Percentiles rank a stretch among this genome's conserved stretches.
Conservation (phyloP, 2,329 filamentous ascomycete species). For the Nemania serpens region DNA sequence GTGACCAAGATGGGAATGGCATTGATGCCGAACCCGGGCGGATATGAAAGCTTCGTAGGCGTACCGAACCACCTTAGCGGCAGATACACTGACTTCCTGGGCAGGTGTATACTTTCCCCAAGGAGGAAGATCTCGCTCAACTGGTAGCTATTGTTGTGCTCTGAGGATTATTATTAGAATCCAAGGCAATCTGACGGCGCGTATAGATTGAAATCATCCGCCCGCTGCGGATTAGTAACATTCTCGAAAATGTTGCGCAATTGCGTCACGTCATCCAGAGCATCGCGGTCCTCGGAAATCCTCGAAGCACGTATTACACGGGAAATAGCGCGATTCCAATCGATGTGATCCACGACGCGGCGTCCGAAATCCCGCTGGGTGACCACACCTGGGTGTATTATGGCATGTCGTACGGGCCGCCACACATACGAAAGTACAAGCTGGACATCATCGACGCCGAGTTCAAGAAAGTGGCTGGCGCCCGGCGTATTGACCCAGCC, state of each 20-base stretch:
- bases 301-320: conserved; percentile 42
- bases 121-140: conserved; percentile 53
- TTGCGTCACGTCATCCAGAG: conserved; percentile 44
- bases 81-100: conserved; percentile 34
- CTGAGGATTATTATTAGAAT: neutral
- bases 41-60: conserved; percentile 48
- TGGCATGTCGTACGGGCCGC: conserved; percentile 43
- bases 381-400: conserved; percentile 45
- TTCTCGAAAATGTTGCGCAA: conserved; percentile 47
- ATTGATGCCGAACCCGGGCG: conserved; percentile 58
- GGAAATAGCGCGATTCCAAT: conserved; percentile 42
- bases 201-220: conserved; percentile 51
- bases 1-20: conserved; percentile 58
- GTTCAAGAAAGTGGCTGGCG: conserved; percentile 41
- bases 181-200: neutral
- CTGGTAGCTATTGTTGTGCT: conserved; percentile 34
- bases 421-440: conserved; percentile 42
- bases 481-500: conserved; percentile 42
- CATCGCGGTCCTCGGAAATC: conserved; percentile 43
- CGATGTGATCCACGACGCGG: conserved; percentile 40
- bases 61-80: conserved; percentile 1
- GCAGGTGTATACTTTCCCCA: conserved; percentile 49
- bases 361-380: conserved; percentile 38
- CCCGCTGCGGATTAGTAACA: conserved; percentile 47
- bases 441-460: conserved; percentile 42